Evolutionary conservation across 2,329 filamentous ascomycete genomes (phyloP).

Genomic region (Neofusicoccum parvum): DNA sequence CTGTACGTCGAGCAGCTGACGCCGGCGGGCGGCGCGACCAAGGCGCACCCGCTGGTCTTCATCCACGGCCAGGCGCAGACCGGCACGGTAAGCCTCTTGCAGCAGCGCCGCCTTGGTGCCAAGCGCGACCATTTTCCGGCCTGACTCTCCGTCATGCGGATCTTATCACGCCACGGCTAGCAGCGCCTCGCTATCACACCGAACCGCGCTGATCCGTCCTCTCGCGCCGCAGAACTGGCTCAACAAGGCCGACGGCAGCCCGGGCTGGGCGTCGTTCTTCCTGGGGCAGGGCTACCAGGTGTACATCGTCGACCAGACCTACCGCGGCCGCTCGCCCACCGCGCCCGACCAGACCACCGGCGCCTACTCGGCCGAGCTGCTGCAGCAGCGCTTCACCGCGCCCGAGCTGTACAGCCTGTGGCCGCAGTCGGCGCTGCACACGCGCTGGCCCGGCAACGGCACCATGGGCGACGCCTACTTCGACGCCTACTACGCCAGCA

Average conservation of each 20-base stretch:
- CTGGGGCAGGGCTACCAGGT: slow-evolving; percentile 50
- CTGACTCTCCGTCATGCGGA: neutral
- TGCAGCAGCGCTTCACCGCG: slow-evolving; percentile 38
- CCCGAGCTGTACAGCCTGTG: slow-evolving; percentile 40
- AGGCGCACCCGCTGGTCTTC: slow-evolving; percentile 2
- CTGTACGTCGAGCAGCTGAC: slow-evolving; percentile 36
- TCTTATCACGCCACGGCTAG: neutral
- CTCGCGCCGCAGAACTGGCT: slow-evolving; percentile 31
- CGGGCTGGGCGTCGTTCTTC: slow-evolving; percentile 54
- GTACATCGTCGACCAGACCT: slow-evolving; percentile 52
- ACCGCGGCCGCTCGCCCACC: slow-evolving; percentile 50
- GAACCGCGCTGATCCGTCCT: neutral
- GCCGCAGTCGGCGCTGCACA: slow-evolving; percentile 48
- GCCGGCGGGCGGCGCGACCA: slow-evolving; percentile 14
- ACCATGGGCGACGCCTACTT: slow-evolving; percentile 49
- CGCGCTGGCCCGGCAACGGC: slow-evolving; percentile 42
- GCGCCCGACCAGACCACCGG: slow-evolving; percentile 30
- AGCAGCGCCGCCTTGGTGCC: neutral
- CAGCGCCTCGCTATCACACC: too few relatives aligned
- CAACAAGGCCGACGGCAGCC: slow-evolving; percentile 52
- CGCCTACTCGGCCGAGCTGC: slow-evolving; percentile 21
- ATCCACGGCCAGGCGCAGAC: slow-evolving; percentile 17
- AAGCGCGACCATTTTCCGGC: neutral
- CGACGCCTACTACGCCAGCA: slow-evolving; percentile 45
- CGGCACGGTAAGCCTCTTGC: neutral